Conservation (phyloP, 257 asterid genomes). For the Linderniella brevidens region DNA sequence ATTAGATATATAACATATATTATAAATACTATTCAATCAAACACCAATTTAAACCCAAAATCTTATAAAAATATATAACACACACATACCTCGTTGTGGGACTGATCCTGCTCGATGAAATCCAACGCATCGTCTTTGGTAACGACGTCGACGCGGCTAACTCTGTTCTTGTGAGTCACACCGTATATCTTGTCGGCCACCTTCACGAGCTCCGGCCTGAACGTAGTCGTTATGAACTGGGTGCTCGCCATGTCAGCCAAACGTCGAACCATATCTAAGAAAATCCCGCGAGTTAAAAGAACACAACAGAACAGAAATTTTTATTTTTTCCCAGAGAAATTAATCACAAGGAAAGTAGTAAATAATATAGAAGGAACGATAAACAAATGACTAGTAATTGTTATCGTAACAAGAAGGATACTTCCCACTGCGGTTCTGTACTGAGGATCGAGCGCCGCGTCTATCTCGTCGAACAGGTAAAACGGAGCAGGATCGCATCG, state of each 20-base stretch:
- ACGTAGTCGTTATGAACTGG: slow-evolving; percentile 88
- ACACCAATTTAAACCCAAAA: neutral
- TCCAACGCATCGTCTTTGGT: slow-evolving; percentile 66
- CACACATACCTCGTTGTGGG: slow-evolving; percentile 33
- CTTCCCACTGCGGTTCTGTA: slow-evolving; percentile 98
- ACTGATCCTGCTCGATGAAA: slow-evolving; percentile 79
- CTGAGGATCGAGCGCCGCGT: slow-evolving; percentile 98
- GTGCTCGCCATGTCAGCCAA: slow-evolving; percentile 77
- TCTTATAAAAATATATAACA: neutral
- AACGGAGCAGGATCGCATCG: slow-evolving; percentile 99
- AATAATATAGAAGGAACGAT: neutral
- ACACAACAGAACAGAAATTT: neutral
- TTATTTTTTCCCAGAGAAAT: too few relatives aligned
- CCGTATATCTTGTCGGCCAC: slow-evolving; percentile 95
- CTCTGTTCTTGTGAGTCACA: slow-evolving; percentile 79
- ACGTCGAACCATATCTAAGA: slow-evolving; percentile 95
- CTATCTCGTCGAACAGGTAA: slow-evolving; percentile 97
- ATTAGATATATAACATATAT: too few relatives aligned
- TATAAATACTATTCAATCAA: too few relatives aligned
- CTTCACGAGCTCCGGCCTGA: slow-evolving; percentile 83
- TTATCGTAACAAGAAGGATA: slow-evolving; percentile 88
- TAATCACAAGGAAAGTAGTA: neutral
- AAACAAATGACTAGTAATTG: slow-evolving; percentile 2
- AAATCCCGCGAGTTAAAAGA: slow-evolving; percentile 9
- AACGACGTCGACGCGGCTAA: slow-evolving; percentile 67